Conservation (phyloP, 148 eudicot genomes). For the Oxyria digyna region DNA sequence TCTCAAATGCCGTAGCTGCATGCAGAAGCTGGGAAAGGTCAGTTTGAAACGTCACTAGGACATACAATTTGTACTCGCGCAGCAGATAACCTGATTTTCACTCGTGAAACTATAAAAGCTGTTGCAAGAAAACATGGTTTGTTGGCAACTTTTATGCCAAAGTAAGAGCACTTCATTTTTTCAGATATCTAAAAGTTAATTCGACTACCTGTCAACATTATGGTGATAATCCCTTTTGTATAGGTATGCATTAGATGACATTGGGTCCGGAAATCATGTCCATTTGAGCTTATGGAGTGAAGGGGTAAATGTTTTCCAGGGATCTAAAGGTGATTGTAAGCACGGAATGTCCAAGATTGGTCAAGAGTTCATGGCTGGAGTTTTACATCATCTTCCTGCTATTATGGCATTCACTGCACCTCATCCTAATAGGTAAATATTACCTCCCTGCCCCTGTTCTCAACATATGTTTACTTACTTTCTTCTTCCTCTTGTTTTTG, state of each 20-base stretch:
- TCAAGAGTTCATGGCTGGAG: constrained; percentile 97
- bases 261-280: constrained; percentile 96
- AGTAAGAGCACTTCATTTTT: constrained; percentile 36
- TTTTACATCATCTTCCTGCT: constrained; percentile 83
- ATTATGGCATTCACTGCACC: constrained; percentile 91
- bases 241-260: constrained; percentile 68
- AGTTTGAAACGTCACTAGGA: constrained; percentile 69
- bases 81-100: constrained; percentile 66
- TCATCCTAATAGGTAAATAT: constrained; percentile 64
- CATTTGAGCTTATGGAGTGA: constrained; percentile 81
- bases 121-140: constrained; percentile 89
- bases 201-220: neutral
- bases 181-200: neutral
- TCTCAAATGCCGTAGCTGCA: constrained; percentile 40
- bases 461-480: no score
- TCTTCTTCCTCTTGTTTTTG: no score
- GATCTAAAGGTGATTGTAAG: constrained; percentile 27
- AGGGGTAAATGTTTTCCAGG: constrained; percentile 80
- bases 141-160: constrained; percentile 89
- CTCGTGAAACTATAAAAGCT: constrained; percentile 69
- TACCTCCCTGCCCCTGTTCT: neutral
- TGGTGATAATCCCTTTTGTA: constrained; percentile 2
- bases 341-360: constrained; percentile 84
- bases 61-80: constrained; percentile 53
- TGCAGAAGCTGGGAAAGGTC: constrained; percentile 90